Base-by-base conservation (phyloP, 345 rosid species). In the Brassica cretica region DNA sequence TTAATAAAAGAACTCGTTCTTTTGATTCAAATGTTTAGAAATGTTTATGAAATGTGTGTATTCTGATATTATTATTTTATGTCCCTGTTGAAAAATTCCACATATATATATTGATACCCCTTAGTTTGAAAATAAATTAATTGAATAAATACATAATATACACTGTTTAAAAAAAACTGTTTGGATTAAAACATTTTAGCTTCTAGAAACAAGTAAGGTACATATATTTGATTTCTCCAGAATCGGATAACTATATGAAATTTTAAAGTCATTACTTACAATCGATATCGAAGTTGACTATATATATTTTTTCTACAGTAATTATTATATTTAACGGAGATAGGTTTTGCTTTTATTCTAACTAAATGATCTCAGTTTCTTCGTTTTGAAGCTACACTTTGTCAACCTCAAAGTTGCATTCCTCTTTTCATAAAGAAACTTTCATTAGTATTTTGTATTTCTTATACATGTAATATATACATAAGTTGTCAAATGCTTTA, bases 371-470 rank as follows among this genome's bases (percentile, higher is more conserved):
- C 30, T 75, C 56, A 70, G 79, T 80, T 80, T 75, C 83, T 80
- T 80, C 80, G 70, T 70, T 75, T 75, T 70, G 83, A 80, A 80
- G 83, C 73, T 80, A 80, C 72, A 80, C 51, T 75, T 80, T 75
- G 83, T 80, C 79, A 80, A 80, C 80, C 82, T 62, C 74, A 74
- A 73, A 79, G 82, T 69, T 73, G 78, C 71, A 53, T 63, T 68
- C 51, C 64, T 75, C 76, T 59, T 80, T 75, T 70, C 14, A 15
- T 70, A 80, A 80, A 80, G 79, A 75, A 56, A 65, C 76, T 70
- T 78, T 70, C 33, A 64, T 41, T 29, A 2, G 8, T 18, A 29
- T 56, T 41, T 64, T 64, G 5, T 18, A 24, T 41, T 56, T 74
- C 30, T 5, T 65, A 70, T 64, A 27, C 65, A 30, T 21, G 14